These are phyloP conservation scores for Oryza meyeriana DNA, from an alignment of 176 grass and related monocot genomes.

Conservation along the genomic window DNA sequence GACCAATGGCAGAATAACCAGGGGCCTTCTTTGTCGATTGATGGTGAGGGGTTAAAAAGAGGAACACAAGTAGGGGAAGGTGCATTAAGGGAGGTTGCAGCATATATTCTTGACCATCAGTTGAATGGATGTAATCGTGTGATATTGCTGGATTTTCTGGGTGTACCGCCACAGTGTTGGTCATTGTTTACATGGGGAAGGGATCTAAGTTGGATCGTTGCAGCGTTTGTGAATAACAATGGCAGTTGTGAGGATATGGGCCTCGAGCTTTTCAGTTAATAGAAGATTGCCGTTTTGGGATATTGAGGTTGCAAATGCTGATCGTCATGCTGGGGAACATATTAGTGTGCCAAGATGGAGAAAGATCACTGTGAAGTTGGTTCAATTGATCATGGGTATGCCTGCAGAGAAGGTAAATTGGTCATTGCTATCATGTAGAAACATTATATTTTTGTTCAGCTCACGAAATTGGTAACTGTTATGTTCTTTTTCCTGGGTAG, in stretches of 20 bases:
- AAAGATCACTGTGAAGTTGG: slow-evolving; percentile 1
- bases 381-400: slow-evolving; percentile 72
- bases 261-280: slow-evolving; percentile 35
- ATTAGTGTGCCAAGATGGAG: slow-evolving; percentile 31
- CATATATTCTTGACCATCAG: slow-evolving; percentile 47
- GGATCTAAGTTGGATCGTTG: slow-evolving; percentile 45
- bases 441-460: background rate
- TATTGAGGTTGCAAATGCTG: slow-evolving; percentile 55
- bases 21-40: slow-evolving; percentile 25
- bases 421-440: background rate
- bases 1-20: slow-evolving; percentile 50
- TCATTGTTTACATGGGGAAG: slow-evolving; percentile 31
- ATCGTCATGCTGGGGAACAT: slow-evolving; percentile 56
- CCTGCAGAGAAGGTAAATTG: slow-evolving; percentile 43
- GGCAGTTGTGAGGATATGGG: slow-evolving; percentile 52
- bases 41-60: slow-evolving; percentile 53
- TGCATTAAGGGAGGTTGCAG: slow-evolving; percentile 44
- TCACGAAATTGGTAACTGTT: too few species aligned
- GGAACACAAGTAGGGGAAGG: slow-evolving; percentile 50
- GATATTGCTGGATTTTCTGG: slow-evolving; percentile 38
- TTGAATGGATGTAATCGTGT: slow-evolving; percentile 5
- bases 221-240: slow-evolving; percentile 47
- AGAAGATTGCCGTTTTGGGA: slow-evolving; percentile 52
- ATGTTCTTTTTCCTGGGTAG: background rate
- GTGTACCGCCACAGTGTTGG: slow-evolving; percentile 40